Base-by-base conservation (phyloP, 306 rosid species). In the Rosa rugosa region DNA sequence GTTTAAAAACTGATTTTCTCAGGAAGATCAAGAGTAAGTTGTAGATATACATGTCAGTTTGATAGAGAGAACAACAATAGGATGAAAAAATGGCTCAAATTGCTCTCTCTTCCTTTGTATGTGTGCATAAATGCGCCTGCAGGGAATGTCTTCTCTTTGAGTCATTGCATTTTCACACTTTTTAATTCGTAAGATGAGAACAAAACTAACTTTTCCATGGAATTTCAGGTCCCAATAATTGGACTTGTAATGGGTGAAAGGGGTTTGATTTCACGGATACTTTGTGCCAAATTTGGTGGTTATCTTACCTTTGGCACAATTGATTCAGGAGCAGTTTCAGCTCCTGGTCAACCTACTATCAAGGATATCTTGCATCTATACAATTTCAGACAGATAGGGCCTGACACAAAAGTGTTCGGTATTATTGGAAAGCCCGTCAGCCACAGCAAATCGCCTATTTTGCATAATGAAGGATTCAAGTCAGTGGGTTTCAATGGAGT, bases 171-270 rank as follows among this genome's bases (percentile, higher is more conserved):
- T 56, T 8, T 49, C 62, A 56, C 8, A 56, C 62, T 5, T 31
- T 73, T 31, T 60, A 67, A 73, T 77, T 49, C 57, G 14, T 76
- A 59, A 77, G 75, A 80, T 63, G 11, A 78, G 11, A 38, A 69
- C 53, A 50, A 64, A 64, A 79, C 42, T 80, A 49, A 69, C 22
- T 69, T 49, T 42, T 80, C 60, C 23, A 76, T 84, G 75, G 70
- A 80, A 79, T 66, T 82, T 78, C 94, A 95, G 99, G 97, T 91
- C 82, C 97, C 98, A 63, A 79, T 87, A 45, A 95, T 95, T 76
- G 99, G 90, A 57, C 92, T 95, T 81, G 99, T 89, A 73, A 95
- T 95, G 99, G 92, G 94, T 45, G 98, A 95, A 63, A 91, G 90
- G 85, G 98, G 99, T 73, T 79, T 90, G 80, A 85, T 91, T 71